Conservation (phyloP, 73 alveolate genomes). For the Tetrahymena malaccensis region DNA sequence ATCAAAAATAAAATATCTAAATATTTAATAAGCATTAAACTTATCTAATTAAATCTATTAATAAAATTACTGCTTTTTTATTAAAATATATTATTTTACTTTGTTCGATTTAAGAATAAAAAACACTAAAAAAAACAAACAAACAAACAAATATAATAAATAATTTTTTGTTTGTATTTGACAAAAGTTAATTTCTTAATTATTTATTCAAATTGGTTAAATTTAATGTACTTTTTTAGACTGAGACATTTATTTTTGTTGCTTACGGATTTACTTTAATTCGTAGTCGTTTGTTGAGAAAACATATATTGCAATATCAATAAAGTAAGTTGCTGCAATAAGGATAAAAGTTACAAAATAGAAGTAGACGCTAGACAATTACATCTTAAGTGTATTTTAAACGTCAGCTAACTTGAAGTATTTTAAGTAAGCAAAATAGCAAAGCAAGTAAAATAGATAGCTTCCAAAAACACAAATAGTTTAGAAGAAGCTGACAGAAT, state of each 20-base stretch:
- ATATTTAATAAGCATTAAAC: no score
- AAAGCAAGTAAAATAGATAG: not conserved
- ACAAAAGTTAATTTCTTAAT: no score
- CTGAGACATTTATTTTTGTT: not conserved
- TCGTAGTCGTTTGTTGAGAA: not conserved
- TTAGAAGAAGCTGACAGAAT: not conserved
- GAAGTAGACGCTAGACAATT: not conserved
- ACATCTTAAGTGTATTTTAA: not conserved
- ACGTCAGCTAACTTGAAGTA: not conserved
- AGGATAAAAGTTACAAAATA: not conserved
- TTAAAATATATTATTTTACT: no score
- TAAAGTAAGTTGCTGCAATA: not conserved
- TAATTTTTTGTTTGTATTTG: no score
- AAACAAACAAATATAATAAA: no score
- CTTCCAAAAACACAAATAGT: not conserved
- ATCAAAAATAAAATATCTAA: no score
- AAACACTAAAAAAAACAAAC: not conserved
- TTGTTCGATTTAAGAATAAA: no score
- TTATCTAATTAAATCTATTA: no score
- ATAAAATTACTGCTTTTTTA: no score
- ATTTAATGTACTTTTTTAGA: not conserved
- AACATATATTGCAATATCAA: not conserved
- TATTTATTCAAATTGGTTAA: not conserved
- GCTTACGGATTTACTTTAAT: not conserved
- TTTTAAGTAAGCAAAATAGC: not conserved